Percentiles rank a stretch among this genome's conserved stretches.
Conservation (phyloP, 2,329 filamentous ascomycete genomes). For the Fusarium nodosum region DNA sequence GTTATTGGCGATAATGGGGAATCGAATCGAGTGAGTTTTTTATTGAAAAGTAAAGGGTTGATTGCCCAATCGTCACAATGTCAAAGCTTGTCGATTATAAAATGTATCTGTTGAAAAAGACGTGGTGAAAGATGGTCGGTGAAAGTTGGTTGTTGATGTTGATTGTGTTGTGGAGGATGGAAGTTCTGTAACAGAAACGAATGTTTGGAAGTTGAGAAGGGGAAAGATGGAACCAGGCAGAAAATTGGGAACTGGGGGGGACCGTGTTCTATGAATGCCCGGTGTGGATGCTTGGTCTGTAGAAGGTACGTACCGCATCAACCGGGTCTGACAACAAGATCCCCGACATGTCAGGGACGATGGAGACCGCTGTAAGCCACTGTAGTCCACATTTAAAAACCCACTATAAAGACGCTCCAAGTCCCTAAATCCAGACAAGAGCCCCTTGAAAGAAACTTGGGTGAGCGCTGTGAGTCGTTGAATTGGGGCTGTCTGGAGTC, state of each 20-base stretch:
- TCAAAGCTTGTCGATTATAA: slow-evolving; percentile 2
- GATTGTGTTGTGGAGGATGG: slow-evolving; percentile 22
- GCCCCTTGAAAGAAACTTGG: slow-evolving; percentile 22
- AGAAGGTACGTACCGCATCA: slow-evolving; percentile 39
- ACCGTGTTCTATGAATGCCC: slow-evolving; percentile 52
- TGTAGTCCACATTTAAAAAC: slow-evolving; percentile 35
- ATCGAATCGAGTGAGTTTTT: slow-evolving; percentile 20
- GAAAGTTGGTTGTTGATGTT: slow-evolving; percentile 2
- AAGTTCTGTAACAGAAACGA: slow-evolving; percentile 34
- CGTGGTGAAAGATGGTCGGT: slow-evolving; percentile 18
- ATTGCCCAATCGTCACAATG: slow-evolving; percentile 8
- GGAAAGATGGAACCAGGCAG: slow-evolving; percentile 47
- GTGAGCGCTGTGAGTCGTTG: slow-evolving; percentile 25
- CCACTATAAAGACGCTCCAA: slow-evolving; percentile 44
- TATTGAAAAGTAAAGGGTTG: not conserved
- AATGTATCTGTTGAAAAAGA: slow-evolving; percentile 1
- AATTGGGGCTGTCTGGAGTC: slow-evolving; percentile 7
- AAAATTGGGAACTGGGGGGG: slow-evolving; percentile 49
- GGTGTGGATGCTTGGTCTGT: slow-evolving; percentile 50
- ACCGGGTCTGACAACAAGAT: slow-evolving; percentile 32
- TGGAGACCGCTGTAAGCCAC: slow-evolving; percentile 28
- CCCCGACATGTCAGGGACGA: slow-evolving; percentile 32
- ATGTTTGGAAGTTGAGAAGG: slow-evolving; percentile 44
- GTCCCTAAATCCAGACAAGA: slow-evolving; percentile 30
- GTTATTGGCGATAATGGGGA: slow-evolving; percentile 30